Evolutionary conservation across 257 asterid genomes (phyloP).

Genomic region (Solanum corneliomulleri): DNA sequence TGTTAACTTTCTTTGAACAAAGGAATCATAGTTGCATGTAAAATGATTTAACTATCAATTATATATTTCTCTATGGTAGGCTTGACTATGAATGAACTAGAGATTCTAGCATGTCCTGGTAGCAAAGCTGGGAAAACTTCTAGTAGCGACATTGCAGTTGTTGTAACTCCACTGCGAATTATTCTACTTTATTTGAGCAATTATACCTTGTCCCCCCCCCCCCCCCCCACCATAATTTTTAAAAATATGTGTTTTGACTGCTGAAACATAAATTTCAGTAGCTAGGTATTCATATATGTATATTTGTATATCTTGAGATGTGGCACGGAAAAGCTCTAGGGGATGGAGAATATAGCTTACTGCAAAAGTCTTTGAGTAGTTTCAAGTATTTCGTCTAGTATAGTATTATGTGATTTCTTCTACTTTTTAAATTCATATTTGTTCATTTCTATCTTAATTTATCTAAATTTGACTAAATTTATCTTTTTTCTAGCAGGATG

Average conservation of each 20-base stretch:
- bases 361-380: too few relatives aligned
- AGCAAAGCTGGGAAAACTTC: conserved; percentile 68
- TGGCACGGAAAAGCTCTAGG: background rate
- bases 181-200: background rate
- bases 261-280: background rate
- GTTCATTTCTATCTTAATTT: too few relatives aligned
- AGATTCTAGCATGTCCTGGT: conserved; percentile 69
- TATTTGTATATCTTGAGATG: background rate
- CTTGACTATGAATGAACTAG: conserved; percentile 59
- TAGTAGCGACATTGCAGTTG: conserved; percentile 83
- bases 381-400: too few relatives aligned
- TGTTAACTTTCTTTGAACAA: too few relatives aligned
- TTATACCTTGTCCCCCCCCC: background rate
- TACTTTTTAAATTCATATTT: too few relatives aligned
- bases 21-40: too few relatives aligned
- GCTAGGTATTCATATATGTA: background rate
- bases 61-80: conserved; percentile 26
- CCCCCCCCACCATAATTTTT: background rate
- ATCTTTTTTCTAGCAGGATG: too few relatives aligned
- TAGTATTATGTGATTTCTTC: too few relatives aligned
- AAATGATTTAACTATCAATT: background rate
- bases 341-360: background rate
- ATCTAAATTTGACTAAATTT: too few relatives aligned
- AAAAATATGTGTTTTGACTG: background rate
- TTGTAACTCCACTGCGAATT: conserved; percentile 43